Percentiles rank a stretch among this genome's conserved stretches.
Conservation (phyloP, 1,139 yeast genomes). For the Meyerozyma carpophila region DNA sequence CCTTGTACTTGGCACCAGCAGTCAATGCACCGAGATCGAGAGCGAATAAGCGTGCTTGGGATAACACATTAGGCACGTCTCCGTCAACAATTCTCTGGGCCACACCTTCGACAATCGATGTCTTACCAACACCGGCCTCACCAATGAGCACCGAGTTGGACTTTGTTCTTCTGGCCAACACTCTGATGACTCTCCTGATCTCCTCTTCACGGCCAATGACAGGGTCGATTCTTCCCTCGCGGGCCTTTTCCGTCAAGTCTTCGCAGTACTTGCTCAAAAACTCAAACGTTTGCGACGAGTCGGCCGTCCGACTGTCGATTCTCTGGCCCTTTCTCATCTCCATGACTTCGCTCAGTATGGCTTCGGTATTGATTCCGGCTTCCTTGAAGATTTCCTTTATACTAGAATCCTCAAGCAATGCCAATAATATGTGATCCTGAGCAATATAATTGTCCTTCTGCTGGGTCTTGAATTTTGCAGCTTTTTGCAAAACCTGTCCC, state of each 20-base stretch:
- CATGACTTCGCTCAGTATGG: slow-evolving; percentile 74
- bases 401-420: slow-evolving; percentile 72
- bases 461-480: slow-evolving; percentile 69
- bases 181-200: slow-evolving; percentile 89
- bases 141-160: slow-evolving; percentile 96
- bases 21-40: slow-evolving; percentile 92
- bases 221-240: slow-evolving; percentile 93
- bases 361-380: slow-evolving; percentile 60
- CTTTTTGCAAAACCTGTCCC: slow-evolving; percentile 65
- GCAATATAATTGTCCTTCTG: slow-evolving; percentile 92
- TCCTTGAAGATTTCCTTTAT: slow-evolving; percentile 74
- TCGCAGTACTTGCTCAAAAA: slow-evolving; percentile 84
- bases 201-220: slow-evolving; percentile 99
- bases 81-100: slow-evolving; percentile 95
- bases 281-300: slow-evolving; percentile 78
- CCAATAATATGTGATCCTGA: slow-evolving; percentile 87
- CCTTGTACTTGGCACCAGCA: slow-evolving; percentile 98
- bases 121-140: slow-evolving; percentile 99
- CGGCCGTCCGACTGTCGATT: slow-evolving; percentile 93
- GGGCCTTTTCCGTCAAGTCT: slow-evolving; percentile 88
- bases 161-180: slow-evolving; percentile 90
- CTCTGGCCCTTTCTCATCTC: slow-evolving; percentile 86
- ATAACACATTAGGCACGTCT: slow-evolving; percentile 87
- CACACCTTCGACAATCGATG: slow-evolving; percentile 96
- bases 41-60: slow-evolving; percentile 75